These are phyloP conservation scores for Chrysochromulina parva DNA, from an alignment of 78 protist genomes.

Conservation along the genomic window DNA sequence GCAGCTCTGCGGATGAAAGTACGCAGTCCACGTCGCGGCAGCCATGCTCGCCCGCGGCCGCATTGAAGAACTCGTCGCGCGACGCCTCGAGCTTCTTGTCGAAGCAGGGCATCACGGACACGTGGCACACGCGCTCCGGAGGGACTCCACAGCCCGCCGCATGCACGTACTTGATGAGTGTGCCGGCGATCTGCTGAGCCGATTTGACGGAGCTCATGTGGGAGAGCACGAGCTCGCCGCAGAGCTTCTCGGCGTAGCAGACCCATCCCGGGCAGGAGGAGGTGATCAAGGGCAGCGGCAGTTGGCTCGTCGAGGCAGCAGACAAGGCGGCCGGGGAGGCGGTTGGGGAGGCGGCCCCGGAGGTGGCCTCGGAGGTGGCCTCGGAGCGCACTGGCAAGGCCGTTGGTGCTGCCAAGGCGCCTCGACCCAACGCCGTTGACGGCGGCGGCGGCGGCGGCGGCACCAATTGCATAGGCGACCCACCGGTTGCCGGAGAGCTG, in stretches of 20 bases:
- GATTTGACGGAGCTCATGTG: conserved; percentile 78
- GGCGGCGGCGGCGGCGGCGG: neutral
- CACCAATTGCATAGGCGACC: neutral
- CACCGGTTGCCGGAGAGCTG: neutral
- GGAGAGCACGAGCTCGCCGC: conserved; percentile 74
- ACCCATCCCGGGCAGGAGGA: conserved; percentile 76
- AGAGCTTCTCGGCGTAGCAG: conserved; percentile 94
- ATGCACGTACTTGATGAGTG: neutral
- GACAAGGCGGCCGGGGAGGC: neutral
- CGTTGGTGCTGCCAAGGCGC: no score
- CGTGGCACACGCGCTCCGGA: conserved; percentile 75
- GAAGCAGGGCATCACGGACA: conserved; percentile 94
- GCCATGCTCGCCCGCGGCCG: conserved; percentile 23
- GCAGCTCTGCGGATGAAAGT: conserved; percentile 68
- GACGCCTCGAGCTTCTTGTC: conserved; percentile 95
- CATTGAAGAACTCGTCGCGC: conserved; percentile 78
- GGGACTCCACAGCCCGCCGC: neutral
- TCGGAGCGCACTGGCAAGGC: no score
- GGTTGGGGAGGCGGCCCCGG: no score
- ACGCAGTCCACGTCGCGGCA: conserved; percentile 43
- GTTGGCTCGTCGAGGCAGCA: neutral
- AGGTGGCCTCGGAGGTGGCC: no score
- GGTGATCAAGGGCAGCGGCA: neutral
- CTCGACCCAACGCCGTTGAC: neutral
- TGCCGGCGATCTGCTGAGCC: conserved; percentile 77